Base-by-base conservation (phyloP, 2,329 filamentous ascomycete genomes). In the Rhynchosporium agropyri region DNA sequence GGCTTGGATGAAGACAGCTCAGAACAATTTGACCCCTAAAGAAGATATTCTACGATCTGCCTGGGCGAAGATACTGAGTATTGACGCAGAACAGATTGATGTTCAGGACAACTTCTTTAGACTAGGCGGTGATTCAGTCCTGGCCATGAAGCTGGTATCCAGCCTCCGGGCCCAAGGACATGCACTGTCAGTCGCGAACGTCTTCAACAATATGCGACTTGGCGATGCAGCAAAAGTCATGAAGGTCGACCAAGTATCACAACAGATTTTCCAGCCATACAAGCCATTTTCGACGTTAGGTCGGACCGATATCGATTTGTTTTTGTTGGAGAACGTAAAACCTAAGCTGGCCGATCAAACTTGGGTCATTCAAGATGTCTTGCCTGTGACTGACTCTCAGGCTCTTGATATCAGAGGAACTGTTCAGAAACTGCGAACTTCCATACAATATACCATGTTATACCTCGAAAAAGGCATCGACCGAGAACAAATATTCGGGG, bases 71-170 rank as follows among this genome's bases (percentile, higher is more conserved):
- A 66, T 77, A 1, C 68, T 77, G 12, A 55, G 62, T 7, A 68
- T 76, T 10, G 38, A 54, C 1, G 49, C 69, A 1, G 69, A 72
- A 15, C 62, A 72, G 26, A 81, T 69, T 57, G 67, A 64, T 31
- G 43, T 65, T 13, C 63, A 71, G 40, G 76, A 77, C 57, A 79
- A 76, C 66, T 80, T 80, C 69, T 78, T 78, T 60, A 68, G 68
- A 4, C 67, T 77, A 0, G 75, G 76, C 12, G 76, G 76, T 15
- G 75, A 77, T 59, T 77, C 76, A 0, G 65, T 77, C 0, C 53
- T 68, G 20, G 75, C 76, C 0, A 80, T 79, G 73, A 81, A 79
- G 53, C 65, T 84, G 7, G 81, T 83, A 0, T 78, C 81, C 36
- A 74, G 56, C 31, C 59, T 68, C 51, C 67, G 70, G 26, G 48